Evolutionary conservation across 805 yeast genomes (phyloP).

Genomic region (Yamadazyma akitaensis): DNA sequence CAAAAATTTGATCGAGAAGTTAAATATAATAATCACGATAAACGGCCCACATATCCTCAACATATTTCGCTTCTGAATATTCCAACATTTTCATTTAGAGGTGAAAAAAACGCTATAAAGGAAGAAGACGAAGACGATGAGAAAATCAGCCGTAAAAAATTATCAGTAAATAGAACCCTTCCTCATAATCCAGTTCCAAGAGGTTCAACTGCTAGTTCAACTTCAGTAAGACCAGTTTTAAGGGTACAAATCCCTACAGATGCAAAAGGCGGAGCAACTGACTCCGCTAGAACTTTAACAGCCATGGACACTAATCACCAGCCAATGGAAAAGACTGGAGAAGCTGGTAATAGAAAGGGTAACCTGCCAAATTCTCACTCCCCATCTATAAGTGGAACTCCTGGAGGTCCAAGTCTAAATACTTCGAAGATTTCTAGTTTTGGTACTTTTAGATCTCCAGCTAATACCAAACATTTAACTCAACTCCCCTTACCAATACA

Average conservation of each 20-base stretch:
- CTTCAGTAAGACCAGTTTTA: slow-evolving; percentile 48
- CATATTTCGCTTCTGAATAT: slow-evolving; percentile 19
- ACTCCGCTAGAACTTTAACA: slow-evolving; percentile 45
- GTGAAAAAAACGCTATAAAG: slow-evolving; percentile 8
- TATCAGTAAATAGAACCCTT: background rate
- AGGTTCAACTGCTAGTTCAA: background rate
- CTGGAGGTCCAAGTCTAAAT: slow-evolving; percentile 14
- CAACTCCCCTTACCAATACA: slow-evolving; percentile 34
- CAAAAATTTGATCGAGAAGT: slow-evolving; percentile 12
- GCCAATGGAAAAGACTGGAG: background rate
- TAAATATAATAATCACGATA: background rate
- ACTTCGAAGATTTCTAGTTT: slow-evolving; percentile 20
- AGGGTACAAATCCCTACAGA: slow-evolving; percentile 65
- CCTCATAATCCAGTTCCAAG: background rate
- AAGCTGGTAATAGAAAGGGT: background rate
- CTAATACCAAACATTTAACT: slow-evolving; percentile 26
- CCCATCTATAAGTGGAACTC: background rate
- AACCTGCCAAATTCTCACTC: background rate
- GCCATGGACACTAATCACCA: slow-evolving; percentile 30
- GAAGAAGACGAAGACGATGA: slow-evolving; percentile 16
- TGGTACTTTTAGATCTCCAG: slow-evolving; percentile 28
- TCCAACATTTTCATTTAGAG: slow-evolving; percentile 16
- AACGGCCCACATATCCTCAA: slow-evolving; percentile 15
- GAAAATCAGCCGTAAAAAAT: background rate
- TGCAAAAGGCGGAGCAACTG: slow-evolving; percentile 27